These are phyloP conservation scores for Hansfordia pulvinata DNA, from an alignment of 2,329 filamentous ascomycete genomes.

Conservation along the genomic window DNA sequence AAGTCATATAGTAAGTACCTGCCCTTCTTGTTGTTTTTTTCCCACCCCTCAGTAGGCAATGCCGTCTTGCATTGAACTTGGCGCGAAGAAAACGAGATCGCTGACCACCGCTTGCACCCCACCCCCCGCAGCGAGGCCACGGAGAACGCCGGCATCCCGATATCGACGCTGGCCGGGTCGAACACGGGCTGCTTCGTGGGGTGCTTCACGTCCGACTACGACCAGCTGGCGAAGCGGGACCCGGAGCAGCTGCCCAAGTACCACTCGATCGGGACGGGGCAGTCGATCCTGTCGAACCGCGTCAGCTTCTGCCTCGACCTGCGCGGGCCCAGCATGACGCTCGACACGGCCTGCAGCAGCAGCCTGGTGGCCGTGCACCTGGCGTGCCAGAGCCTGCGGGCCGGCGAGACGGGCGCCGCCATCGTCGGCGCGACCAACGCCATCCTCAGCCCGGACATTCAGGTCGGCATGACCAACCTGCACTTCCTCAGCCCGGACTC, in stretches of 20 bases:
- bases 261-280: conserved; percentile 8
- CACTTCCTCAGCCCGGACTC: conserved; percentile 19
- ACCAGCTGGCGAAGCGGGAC: conserved; percentile 4
- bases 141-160: conserved; percentile 7
- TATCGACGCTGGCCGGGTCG: conserved; percentile 3
- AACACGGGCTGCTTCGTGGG: conserved; percentile 11
- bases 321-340: not conserved
- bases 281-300: conserved; percentile 12
- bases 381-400: not conserved
- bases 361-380: not conserved
- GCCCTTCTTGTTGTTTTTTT: conserved; percentile 6
- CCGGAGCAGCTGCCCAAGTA: conserved; percentile 8
- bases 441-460: conserved; percentile 1
- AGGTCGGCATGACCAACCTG: conserved; percentile 3
- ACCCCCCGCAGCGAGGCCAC: conserved; percentile 17
- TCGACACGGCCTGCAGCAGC: not conserved
- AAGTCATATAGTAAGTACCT: conserved; percentile 15
- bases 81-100: conserved; percentile 16
- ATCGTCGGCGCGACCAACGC: conserved; percentile 1
- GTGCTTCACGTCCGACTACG: conserved; percentile 10
- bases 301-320: conserved; percentile 1
- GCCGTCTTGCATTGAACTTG: conserved; percentile 14
- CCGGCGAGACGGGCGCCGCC: not conserved
- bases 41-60: conserved; percentile 17
- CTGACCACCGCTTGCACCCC: conserved; percentile 9